A percentile compares a stretch with the other conserved stretches of the same genome.
phyloP scores from a whole-genome alignment of 179 eudicot species.

The Beta macrorhiza region DNA sequence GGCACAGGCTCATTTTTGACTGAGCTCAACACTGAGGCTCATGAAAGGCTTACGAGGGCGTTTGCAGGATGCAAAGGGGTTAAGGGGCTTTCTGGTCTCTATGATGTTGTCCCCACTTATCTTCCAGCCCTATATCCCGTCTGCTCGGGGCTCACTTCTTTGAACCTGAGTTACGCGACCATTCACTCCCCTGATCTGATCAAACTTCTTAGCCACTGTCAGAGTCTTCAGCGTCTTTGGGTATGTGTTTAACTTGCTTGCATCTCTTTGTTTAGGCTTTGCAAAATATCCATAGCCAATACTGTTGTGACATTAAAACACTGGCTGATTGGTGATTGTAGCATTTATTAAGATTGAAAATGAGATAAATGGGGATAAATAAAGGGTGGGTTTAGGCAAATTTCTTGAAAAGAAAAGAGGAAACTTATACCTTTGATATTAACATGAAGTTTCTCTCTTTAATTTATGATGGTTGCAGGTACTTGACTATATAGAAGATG shows the following conservation, averaged over 20 bases:
- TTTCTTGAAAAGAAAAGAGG: not conserved
- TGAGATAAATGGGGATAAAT: not conserved
- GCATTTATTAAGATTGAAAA: too few species aligned
- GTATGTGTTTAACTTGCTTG: constrained; percentile 38
- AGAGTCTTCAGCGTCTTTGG: constrained; percentile 81
- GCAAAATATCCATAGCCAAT: not conserved
- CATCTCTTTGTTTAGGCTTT: not conserved
- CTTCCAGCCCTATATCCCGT: constrained; percentile 69
- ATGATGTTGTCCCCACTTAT: constrained; percentile 77
- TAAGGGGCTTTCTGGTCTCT: constrained; percentile 74
- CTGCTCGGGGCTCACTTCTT: constrained; percentile 71
- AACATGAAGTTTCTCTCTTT: not conserved
- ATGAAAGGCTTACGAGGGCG: constrained; percentile 49
- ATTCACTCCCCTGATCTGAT: constrained; percentile 73
- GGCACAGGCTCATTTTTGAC: constrained; percentile 78
- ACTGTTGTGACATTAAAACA: not conserved
- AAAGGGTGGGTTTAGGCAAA: not conserved
- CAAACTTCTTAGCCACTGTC: constrained; percentile 68
- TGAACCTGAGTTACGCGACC: constrained; percentile 82
- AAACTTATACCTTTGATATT: not conserved
- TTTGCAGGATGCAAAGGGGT: constrained; percentile 71
- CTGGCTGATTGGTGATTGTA: not conserved
- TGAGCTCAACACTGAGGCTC: constrained; percentile 65
- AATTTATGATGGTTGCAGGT: constrained; percentile 46
- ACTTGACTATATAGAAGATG: constrained; percentile 85